A percentile compares a stretch with the other conserved stretches of the same genome.
Conservation (phyloP, 805 yeast genomes). For the Candida mattraensis region DNA sequence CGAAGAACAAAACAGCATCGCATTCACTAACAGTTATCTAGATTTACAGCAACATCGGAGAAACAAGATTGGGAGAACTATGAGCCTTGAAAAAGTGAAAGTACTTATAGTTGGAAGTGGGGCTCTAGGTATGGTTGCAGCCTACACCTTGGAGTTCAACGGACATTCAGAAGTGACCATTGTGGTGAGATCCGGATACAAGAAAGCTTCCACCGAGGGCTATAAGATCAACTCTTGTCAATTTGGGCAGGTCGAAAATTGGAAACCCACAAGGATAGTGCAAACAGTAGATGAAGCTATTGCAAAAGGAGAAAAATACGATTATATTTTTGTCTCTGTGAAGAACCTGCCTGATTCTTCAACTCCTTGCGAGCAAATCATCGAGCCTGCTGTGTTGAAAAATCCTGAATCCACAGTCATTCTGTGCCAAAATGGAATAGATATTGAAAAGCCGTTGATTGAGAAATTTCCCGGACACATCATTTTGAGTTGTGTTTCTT, state of each 20-base stretch:
- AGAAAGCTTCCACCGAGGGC: constrained; percentile 50
- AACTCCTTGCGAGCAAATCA: constrained; percentile 42
- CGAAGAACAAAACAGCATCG: background rate
- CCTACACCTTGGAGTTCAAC: constrained; percentile 53
- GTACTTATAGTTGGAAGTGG: constrained; percentile 79
- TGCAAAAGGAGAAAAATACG: constrained; percentile 38
- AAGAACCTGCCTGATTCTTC: constrained; percentile 61
- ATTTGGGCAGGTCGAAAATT: constrained; percentile 52
- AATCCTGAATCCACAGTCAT: constrained; percentile 31
- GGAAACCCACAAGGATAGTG: constrained; percentile 53
- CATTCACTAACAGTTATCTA: constrained; percentile 1
- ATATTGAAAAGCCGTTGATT: constrained; percentile 37
- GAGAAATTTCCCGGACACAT: constrained; percentile 33
- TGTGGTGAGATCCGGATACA: constrained; percentile 64
- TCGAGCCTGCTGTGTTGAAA: constrained; percentile 36
- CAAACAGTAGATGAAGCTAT: constrained; percentile 47
- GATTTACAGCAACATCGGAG: background rate
- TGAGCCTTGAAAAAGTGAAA: constrained; percentile 22
- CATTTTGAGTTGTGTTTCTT: constrained; percentile 38
- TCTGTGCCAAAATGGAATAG: constrained; percentile 41
- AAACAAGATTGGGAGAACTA: constrained; percentile 3
- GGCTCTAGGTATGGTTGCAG: constrained; percentile 81
- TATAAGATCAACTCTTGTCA: constrained; percentile 57
- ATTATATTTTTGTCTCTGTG: constrained; percentile 56
- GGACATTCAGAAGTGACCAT: constrained; percentile 51